Base-by-base conservation (phyloP, 1,284 basidiomycete genomes). In the Pseudozyma pruni region DNA sequence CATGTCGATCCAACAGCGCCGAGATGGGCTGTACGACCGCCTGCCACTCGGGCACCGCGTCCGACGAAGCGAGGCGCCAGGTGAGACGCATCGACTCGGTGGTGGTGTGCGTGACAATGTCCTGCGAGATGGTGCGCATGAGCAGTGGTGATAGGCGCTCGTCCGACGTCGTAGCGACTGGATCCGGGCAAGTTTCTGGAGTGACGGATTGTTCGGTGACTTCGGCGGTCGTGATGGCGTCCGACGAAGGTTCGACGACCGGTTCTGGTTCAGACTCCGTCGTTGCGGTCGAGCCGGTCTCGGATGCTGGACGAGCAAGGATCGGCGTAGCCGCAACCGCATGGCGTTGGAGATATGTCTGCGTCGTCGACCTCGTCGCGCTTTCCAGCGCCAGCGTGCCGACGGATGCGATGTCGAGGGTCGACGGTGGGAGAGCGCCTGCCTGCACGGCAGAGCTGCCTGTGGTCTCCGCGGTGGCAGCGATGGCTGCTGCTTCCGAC, bases 111-210 rank as follows among this genome's bases (percentile, higher is more conserved):
- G 62, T 66, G 16, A 44, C 33, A 11, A 58, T 25, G 13, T 66
- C 62, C 29, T 66, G 56, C 11, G 62, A 59, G 47, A 54, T 66
- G 27, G 54, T 51, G 23, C 62, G 62, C 19, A 66, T 27, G 34
- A 66, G 62, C 4, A 32, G 19, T 2, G 38, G 62, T 10, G 45
- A 44, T 8, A 17, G 25, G n/a, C 20, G 9, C 7, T 29, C 27
- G 27, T 29, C 27, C 7, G 27, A 7, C 7, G 27, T 29, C 27
- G 6, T 11, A 6, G 27, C 27, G 11, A 11, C 6, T 29, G 27
- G 7, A 11, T 29, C 27, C 27, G 27, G 11, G 27, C 7, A 29
- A 7, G 27, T 29, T 6, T 11, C 11, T 11, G 27, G 27, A 29
- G 6, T 11, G 27, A 6, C 11, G 27, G 27, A 11, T 6, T 29